Percentiles rank a stretch among this genome's conserved stretches.
phyloP scores from a whole-genome alignment of 2,329 filamentous ascomycete genomes.

The Alternaria conjuncta region DNA sequence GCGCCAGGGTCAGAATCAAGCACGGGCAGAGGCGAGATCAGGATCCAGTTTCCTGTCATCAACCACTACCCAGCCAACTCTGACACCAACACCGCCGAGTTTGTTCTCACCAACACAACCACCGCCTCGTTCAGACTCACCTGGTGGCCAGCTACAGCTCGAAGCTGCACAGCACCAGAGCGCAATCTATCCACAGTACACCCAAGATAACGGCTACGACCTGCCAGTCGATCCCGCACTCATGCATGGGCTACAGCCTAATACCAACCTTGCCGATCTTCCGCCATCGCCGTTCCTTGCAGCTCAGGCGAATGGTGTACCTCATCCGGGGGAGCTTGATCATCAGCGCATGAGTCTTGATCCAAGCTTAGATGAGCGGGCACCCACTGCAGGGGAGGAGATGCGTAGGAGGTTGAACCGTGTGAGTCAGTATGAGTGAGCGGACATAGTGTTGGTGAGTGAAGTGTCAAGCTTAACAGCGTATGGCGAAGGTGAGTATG shows the following conservation, averaged over 20 bases:
- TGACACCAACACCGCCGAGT: conserved; percentile 19
- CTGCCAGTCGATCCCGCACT: conserved; percentile 68
- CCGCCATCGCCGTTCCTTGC: conserved; percentile 45
- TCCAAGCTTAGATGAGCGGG: conserved; percentile 10
- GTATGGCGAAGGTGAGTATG: background rate
- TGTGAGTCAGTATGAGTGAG: conserved; percentile 4
- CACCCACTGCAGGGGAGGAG: conserved; percentile 31
- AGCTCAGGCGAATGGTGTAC: conserved; percentile 21
- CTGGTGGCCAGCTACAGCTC: conserved; percentile 35
- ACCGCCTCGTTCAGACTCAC: conserved; percentile 27
- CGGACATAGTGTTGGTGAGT: background rate
- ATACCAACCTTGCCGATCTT: conserved; percentile 33
- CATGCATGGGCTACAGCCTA: conserved; percentile 53
- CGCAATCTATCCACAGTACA: conserved; percentile 30
- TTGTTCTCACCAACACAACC: conserved; percentile 13
- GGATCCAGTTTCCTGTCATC: conserved; percentile 8
- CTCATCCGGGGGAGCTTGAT: conserved; percentile 18
- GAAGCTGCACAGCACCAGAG: conserved; percentile 38
- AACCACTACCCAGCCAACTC: conserved; percentile 8
- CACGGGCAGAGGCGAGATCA: conserved; percentile 14
- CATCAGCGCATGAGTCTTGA: conserved; percentile 10
- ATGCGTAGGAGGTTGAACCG: conserved; percentile 30
- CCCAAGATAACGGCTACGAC: conserved; percentile 54
- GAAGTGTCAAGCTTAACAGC: background rate
- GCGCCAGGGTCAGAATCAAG: conserved; percentile 28